Base-by-base conservation (phyloP, 352 stramenopile species). In the Peronospora destructor region DNA sequence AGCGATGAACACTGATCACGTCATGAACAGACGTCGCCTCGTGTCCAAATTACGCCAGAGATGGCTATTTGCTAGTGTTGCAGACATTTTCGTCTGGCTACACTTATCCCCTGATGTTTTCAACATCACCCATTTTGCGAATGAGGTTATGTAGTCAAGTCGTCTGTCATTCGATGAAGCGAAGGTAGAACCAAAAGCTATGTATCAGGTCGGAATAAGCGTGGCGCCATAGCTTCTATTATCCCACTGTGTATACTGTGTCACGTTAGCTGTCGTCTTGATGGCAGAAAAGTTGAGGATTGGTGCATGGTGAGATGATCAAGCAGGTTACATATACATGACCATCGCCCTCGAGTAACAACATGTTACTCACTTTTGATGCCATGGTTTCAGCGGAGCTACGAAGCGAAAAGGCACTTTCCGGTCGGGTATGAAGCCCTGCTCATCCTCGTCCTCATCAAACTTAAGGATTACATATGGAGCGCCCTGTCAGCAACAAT, bases 391-490 rank as follows among this genome's bases (percentile, higher is more conserved):
- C 12, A 79, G 64, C 0, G 88, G 89, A 56, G 96, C 89, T 12
- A 98, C 92, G 68, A 98, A 98, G 16, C 94, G 76, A 53, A 92
- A 93, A 0, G 91, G 91, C 8, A 98, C 88, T 42, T 96, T 93
- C 13, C 92, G 59, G 54, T 97, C 86, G 1, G 94, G 93, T 16
- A 91, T 94, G 21, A 86, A 80, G 10, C 93, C 93, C 33, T 85
- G 76, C 46, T 96, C 80, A 42, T 97, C 81, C 56, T 96, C 94
- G 54, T 98, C 95, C 68, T 98, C 94, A 57, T 98, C 94, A 56
- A 98, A 98, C 54, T 97, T 97, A 28, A 98, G 76, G 55, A 98
- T 91, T 25, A 98, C 89, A 53, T 97, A 96, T 37, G 94, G 79
- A 23, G 77, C 75, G 13, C 81, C 78, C 71, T 86, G 51, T 12